These are phyloP conservation scores for Xylaria polymorpha DNA, from an alignment of 2,329 filamentous ascomycete species.

Conservation along the genomic window DNA sequence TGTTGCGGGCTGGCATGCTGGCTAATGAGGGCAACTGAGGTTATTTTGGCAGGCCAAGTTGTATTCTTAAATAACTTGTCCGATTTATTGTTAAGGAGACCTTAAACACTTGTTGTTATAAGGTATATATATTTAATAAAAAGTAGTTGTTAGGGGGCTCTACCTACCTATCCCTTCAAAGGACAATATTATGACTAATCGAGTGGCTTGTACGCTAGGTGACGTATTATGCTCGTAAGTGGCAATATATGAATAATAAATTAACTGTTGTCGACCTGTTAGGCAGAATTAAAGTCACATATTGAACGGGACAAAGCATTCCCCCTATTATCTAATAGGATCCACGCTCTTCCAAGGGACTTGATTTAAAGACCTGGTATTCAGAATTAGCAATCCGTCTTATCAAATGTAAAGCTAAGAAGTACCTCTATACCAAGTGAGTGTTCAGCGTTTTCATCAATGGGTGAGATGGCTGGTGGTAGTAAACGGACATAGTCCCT, in stretches of 20 bases:
- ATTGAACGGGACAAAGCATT: neutral
- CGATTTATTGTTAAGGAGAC: neutral
- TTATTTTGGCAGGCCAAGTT: neutral
- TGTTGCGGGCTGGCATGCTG: neutral
- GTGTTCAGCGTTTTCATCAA: neutral
- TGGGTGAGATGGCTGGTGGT: neutral
- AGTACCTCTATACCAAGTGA: slow-evolving; percentile 26
- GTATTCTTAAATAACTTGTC: neutral
- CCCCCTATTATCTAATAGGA: neutral
- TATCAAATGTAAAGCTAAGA: neutral
- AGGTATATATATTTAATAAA: no score
- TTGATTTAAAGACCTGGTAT: neutral
- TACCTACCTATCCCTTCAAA: neutral
- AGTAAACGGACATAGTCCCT: neutral
- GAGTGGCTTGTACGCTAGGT: neutral
- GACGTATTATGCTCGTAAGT: neutral
- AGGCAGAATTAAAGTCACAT: neutral
- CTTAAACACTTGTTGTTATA: neutral
- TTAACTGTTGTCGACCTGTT: neutral
- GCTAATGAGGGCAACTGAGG: neutral
- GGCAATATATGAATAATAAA: neutral
- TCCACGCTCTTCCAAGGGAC: no score
- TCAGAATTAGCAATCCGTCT: slow-evolving; percentile 4
- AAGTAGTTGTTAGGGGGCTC: no score
- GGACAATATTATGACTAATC: neutral